Evolutionary conservation across 495 filamentous ascomycete genomes (phyloP).

Genomic region (Tricharina praecox): DNA sequence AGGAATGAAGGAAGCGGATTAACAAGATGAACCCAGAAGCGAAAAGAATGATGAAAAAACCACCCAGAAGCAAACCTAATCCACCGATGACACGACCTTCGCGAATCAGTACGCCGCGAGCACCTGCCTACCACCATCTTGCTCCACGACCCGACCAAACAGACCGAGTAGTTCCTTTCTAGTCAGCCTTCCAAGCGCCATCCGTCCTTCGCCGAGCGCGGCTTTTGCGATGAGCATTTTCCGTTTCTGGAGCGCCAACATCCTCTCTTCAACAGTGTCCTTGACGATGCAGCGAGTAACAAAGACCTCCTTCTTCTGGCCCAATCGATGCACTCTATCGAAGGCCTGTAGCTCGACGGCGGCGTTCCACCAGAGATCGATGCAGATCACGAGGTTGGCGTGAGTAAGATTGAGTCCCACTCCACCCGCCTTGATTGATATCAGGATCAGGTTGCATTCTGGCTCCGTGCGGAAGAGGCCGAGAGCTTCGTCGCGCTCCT

Average conservation of each 20-base stretch:
- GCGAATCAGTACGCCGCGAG: too few relatives aligned
- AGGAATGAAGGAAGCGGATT: too few relatives aligned
- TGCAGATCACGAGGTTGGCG: slow-evolving; percentile 40
- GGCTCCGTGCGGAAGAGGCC: slow-evolving; percentile 8
- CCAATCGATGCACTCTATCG: slow-evolving; percentile 18
- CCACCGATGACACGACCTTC: too few relatives aligned
- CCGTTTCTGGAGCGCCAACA: slow-evolving; percentile 8
- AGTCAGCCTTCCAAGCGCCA: slow-evolving; percentile 11
- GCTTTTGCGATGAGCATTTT: slow-evolving; percentile 11
- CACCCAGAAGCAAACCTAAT: too few relatives aligned
- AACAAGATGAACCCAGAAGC: too few relatives aligned
- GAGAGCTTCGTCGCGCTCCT: slow-evolving; percentile 8
- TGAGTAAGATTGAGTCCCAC: slow-evolving; percentile 37
- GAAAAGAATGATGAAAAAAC: too few relatives aligned
- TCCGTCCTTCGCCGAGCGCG: slow-evolving; percentile 11
- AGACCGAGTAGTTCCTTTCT: neutral
- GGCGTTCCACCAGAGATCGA: slow-evolving; percentile 48
- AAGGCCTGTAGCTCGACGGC: slow-evolving; percentile 30
- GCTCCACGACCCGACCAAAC: too few relatives aligned
- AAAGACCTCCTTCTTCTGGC: slow-evolving; percentile 17
- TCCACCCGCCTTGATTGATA: slow-evolving; percentile 33
- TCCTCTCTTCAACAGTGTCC: slow-evolving; percentile 15
- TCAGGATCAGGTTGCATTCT: slow-evolving; percentile 31
- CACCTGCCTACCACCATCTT: too few relatives aligned
- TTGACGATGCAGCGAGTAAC: slow-evolving; percentile 14